Evolutionary conservation across 2,329 filamentous ascomycete species (phyloP), one percentile per base, ranked within the genome.

Genomic region (Monilinia aucupariae): DNA sequence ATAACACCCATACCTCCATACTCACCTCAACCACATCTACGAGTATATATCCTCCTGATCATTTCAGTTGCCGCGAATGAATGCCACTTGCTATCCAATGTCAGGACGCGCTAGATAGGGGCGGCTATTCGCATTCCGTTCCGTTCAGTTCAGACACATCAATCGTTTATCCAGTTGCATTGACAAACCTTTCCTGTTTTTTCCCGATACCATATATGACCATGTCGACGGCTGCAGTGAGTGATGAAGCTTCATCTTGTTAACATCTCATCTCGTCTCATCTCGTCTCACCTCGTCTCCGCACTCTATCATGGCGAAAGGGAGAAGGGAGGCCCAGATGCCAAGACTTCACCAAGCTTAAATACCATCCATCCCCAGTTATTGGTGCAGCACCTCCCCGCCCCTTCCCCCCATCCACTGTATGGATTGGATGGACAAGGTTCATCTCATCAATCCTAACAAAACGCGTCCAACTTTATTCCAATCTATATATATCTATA

Each of bases 141-240:
- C 49, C 32, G 43, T 50, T 34, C 13, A 47, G 22, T 22, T 34
- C 49, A n/a, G 13, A n/a, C 25, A n/a, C 27, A 13, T 56, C 54
- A 56, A 56, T 47, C 45, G 53, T 20, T 12, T 17, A 56, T 56
- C 34, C 50, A 45, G 22, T 47, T 34, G 27, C 25, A 17, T 56
- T 4, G 15, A 7, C 30, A 20, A 34, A 34, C 9, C 1, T 17
- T 17, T n/a, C 13, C 25, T 34, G 20, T 12, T 15, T 45, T 22
- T 56, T 25, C 20, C 20, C n/a, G 2, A 20, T 25, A 34, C 30
- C 13, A 32, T 12, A 8, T 4, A 43, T 20, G 34, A 56, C 34
- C 20, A 56, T 56, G 54, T 56, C 54, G 27, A 47, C 54, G 13
- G 54, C 41, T 34, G 54, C 54, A 30, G 54, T 56, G 41, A 56